Conservation (phyloP, 306 rosid species). For the Glycyrrhiza uralensis region DNA sequence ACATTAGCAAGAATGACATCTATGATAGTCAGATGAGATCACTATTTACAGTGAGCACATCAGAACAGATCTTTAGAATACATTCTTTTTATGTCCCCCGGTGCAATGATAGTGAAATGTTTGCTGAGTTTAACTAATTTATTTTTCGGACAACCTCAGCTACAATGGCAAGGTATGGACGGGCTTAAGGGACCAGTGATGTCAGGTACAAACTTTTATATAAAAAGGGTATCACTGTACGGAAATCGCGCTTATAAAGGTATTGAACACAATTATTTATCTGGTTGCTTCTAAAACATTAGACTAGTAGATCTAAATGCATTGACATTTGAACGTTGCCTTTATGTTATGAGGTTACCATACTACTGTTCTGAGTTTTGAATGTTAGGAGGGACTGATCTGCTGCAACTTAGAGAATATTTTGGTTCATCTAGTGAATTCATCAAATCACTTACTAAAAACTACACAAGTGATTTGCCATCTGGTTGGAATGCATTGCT, state of each 20-base stretch:
- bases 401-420: slow-evolving; percentile 30
- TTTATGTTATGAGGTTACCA: neutral
- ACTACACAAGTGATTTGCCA: slow-evolving; percentile 3
- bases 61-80: neutral
- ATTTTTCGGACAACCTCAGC: slow-evolving; percentile 12
- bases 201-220: slow-evolving; percentile 58
- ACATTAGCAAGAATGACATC: slow-evolving; percentile 53
- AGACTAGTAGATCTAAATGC: neutral
- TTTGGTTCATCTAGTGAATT: slow-evolving; percentile 61
- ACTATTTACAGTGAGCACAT: slow-evolving; percentile 23
- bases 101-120: neutral
- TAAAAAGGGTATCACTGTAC: slow-evolving; percentile 47
- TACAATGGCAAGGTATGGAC: slow-evolving; percentile 49
- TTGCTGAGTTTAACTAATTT: neutral
- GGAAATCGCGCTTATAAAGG: slow-evolving; percentile 38
- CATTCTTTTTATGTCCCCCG: neutral
- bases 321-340: slow-evolving; percentile 3
- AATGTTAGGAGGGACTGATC: slow-evolving; percentile 35
- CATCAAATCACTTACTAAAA: slow-evolving; percentile 39
- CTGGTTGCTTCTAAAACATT: neutral
- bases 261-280: neutral
- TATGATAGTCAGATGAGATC: slow-evolving; percentile 58
- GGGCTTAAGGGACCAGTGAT: slow-evolving; percentile 63
- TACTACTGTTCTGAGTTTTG: neutral
- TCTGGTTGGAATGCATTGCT: slow-evolving; percentile 1